These are phyloP conservation scores for Colletotrichum australisinense DNA, from an alignment of 2,329 filamentous ascomycete genomes.

Conservation along the genomic window DNA sequence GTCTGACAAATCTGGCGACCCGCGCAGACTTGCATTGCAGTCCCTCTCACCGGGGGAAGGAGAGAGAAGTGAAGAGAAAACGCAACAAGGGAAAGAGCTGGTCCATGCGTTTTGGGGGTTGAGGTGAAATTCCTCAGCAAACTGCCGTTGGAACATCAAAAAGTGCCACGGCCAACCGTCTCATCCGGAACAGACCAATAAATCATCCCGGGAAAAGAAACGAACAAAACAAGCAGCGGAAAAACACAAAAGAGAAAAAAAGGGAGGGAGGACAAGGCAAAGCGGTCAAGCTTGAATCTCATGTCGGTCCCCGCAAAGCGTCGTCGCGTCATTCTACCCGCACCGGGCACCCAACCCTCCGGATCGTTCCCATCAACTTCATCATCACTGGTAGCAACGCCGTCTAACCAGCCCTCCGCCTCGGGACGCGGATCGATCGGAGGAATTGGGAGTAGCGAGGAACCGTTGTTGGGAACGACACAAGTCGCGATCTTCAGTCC, in stretches of 20 bases:
- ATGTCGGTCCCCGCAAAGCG: conserved; percentile 32
- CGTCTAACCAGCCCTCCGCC: background rate
- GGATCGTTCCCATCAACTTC: background rate
- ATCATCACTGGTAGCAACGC: background rate
- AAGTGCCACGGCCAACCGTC: background rate
- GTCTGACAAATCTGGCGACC: background rate
- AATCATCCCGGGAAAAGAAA: background rate
- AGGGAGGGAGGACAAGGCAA: background rate
- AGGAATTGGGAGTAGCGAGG: background rate
- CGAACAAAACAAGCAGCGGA: background rate
- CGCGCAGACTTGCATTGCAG: background rate
- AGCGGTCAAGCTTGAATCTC: background rate
- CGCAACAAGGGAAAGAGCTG: background rate
- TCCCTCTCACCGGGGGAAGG: background rate
- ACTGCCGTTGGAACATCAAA: background rate
- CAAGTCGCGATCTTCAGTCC: background rate
- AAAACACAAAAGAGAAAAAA: background rate
- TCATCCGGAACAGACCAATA: background rate
- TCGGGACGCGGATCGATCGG: background rate
- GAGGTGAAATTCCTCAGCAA: background rate
- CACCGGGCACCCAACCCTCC: conserved; percentile 4
- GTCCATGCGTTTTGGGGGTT: background rate
- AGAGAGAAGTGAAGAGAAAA: background rate
- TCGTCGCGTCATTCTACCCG: conserved; percentile 31
- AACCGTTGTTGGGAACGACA: background rate